Base-by-base conservation (phyloP, 805 yeast species). In the Ogataea salicorniae region DNA sequence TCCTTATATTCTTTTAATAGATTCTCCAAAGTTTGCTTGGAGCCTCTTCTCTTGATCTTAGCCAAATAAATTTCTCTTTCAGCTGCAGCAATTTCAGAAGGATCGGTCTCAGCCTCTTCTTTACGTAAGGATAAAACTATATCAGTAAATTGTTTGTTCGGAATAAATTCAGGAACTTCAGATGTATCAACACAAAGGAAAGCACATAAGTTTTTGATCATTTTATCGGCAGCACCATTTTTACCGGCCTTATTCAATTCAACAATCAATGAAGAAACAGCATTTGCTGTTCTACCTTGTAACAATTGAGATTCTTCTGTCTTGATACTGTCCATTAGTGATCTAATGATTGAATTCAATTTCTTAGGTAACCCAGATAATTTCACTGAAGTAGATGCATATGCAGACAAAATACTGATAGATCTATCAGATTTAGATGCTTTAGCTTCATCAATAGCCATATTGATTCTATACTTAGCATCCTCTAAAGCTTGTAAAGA, bases 171-270 rank as follows among this genome's bases (percentile, higher is more conserved):
- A 2, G 99, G 99, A 33, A 92, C 97, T 61, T 91, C 97, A 3
- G 94, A 80, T 0, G 97, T 89, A 62, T 92, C 99, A 33, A 91
- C 97, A 69, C 99, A 94, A 44, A 94, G 62, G 62, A 92, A 92
- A 0, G 92, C 96, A 68, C 96, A 87, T 47, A 95, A 69, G 60
- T 94, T 94, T 63, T 88, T 92, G 39, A 88, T 80, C 53, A 95
- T 85, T 62, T 94, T 94, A 56, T 88, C 95, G 2, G 92, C 81
- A 1, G 92, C 94, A 35, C 81, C 82, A n/a, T 62, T 63, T 60
- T 90, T 89, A 8, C 79, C 80, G 5, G 67, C 68, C 1, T 62
- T 62, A 34, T 80, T 72, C 46, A 95, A 76, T 51, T 77, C 76
- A n/a, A 67, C 60, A 36, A 90, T 79, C 45, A 94, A 73, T 34